phyloP scores from a whole-genome alignment of 345 rosid genomes.

The Dovyalis caffra region DNA sequence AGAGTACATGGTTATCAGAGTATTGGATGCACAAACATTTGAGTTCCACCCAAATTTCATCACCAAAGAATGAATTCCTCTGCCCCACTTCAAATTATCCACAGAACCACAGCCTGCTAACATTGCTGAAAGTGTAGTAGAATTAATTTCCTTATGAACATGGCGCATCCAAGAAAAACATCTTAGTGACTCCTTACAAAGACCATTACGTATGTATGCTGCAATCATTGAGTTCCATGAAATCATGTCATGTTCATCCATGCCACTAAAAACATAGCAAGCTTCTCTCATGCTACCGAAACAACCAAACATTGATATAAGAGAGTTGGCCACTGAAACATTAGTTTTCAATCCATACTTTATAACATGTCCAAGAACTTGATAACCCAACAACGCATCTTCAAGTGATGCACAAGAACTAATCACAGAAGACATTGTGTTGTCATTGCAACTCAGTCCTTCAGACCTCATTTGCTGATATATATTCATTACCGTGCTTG shows the following conservation, averaged over 20 bases:
- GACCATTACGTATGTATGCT: conserved; percentile 55
- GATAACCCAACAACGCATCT: conserved; percentile 51
- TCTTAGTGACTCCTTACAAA: conserved; percentile 40
- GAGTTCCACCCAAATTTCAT: conserved; percentile 54
- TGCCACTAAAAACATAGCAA: conserved; percentile 43
- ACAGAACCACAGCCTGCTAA: conserved; percentile 56
- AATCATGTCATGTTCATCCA: conserved; percentile 62
- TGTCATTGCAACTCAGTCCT: conserved; percentile 56
- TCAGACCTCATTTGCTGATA: conserved; percentile 54
- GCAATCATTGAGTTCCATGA: conserved; percentile 80
- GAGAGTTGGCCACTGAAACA: conserved; percentile 66
- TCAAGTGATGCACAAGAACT: conserved; percentile 59
- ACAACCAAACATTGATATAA: conserved; percentile 71
- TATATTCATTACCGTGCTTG: conserved; percentile 46
- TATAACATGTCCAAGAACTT: conserved; percentile 55
- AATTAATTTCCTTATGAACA: conserved; percentile 47
- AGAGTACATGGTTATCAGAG: conserved; percentile 69
- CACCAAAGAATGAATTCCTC: conserved; percentile 65
- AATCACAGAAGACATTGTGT: conserved; percentile 62
- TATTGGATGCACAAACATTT: conserved; percentile 55
- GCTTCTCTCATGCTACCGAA: conserved; percentile 49
- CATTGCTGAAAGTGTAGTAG: conserved; percentile 66
- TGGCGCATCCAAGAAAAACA: conserved; percentile 55
- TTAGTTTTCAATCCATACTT: conserved; percentile 57
- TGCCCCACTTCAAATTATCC: conserved; percentile 64